Conservation (phyloP, 2,329 filamentous ascomycete genomes). For the Claviceps quebecensis region DNA sequence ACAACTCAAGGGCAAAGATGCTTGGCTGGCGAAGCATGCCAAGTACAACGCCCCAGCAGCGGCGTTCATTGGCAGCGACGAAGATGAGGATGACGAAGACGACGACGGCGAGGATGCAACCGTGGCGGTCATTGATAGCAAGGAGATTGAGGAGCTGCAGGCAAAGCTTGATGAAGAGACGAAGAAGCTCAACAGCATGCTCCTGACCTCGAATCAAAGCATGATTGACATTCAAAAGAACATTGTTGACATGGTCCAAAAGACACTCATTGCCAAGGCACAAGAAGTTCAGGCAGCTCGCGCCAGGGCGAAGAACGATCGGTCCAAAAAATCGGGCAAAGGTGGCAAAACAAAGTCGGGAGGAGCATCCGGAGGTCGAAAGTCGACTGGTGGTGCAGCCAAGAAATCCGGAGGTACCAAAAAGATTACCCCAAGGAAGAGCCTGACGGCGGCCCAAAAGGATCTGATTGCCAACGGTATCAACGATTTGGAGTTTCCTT, state of each 20-base stretch:
- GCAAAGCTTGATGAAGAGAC: conserved; percentile 42
- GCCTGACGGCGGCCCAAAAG: conserved; percentile 68
- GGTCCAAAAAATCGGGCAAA: conserved; percentile 44
- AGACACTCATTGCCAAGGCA: conserved; percentile 61
- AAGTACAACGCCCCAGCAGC: conserved; percentile 37
- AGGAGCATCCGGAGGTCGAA: conserved; percentile 25
- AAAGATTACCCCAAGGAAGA: conserved; percentile 31
- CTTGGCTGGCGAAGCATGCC: conserved; percentile 67
- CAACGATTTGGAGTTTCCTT: conserved; percentile 61
- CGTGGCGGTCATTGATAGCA: conserved; percentile 27
- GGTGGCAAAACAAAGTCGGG: conserved; percentile 39
- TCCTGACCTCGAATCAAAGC: conserved; percentile 35
- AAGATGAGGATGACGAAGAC: conserved; percentile 58
- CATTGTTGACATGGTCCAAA: conserved; percentile 51
- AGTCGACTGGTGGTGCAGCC: conserved; percentile 22
- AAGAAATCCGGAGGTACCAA: conserved; percentile 27
- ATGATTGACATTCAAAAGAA: conserved; percentile 44
- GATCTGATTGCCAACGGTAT: conserved; percentile 81
- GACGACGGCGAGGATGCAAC: conserved; percentile 33
- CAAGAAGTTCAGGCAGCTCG: conserved; percentile 40
- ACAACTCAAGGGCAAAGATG: conserved; percentile 65
- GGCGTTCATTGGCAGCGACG: conserved; percentile 53
- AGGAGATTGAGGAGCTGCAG: conserved; percentile 36
- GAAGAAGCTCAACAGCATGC: conserved; percentile 39
- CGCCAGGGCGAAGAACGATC: conserved; percentile 38